Percentiles rank a stretch among this genome's conserved stretches.
These are phyloP conservation scores for Pestalotiopsis sp. DNA, from an alignment of 2,329 filamentous ascomycete genomes.

Conservation along the genomic window DNA sequence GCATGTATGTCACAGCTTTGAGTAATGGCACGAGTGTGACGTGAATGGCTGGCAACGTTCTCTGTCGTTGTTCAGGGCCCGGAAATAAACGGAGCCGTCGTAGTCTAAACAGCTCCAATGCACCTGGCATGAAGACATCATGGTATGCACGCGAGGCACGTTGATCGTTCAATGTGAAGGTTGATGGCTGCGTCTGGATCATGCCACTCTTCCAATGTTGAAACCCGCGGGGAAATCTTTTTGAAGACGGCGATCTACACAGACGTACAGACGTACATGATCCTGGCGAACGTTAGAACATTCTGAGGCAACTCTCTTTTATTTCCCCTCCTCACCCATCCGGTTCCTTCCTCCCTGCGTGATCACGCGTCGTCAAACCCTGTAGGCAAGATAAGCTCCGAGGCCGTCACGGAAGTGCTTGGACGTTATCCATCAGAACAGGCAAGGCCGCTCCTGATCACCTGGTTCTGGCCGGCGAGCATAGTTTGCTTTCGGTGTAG, in stretches of 20 bases:
- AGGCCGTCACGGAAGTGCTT: neutral
- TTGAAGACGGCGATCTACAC: neutral
- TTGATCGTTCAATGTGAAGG: neutral
- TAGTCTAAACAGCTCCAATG: neutral
- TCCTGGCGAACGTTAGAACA: neutral
- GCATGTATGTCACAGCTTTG: neutral
- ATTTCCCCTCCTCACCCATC: neutral
- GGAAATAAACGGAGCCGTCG: neutral
- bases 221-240: neutral
- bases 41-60: neutral
- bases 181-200: constrained; percentile 2
- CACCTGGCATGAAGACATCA: neutral
- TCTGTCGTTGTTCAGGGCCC: neutral
- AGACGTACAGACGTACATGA: neutral
- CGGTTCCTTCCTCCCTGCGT: neutral
- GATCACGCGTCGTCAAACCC: neutral
- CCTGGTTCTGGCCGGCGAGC: too few species aligned
- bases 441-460: neutral
- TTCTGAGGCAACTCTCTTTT: constrained; percentile 2
- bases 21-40: neutral
- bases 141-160: neutral
- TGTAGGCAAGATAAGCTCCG: neutral
- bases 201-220: neutral
- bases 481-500: too few species aligned
- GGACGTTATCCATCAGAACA: neutral